Conservation (phyloP, 1,284 basidiomycete species). For the Lignosus rhinocerotis region DNA sequence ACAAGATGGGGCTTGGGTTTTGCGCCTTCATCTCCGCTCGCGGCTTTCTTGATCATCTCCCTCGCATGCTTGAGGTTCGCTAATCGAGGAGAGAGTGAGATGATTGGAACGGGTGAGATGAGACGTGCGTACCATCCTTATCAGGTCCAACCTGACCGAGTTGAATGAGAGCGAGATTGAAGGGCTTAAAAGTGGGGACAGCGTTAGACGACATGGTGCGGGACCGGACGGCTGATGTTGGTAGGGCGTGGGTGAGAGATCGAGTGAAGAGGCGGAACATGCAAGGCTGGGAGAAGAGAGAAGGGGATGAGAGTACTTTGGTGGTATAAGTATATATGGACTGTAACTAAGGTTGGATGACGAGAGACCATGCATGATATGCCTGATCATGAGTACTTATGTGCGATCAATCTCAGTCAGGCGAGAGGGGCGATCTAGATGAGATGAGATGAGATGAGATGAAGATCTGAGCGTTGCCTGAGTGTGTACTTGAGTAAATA, state of each 20-base stretch:
- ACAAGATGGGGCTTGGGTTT: constrained; percentile 74
- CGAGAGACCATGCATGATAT: background rate
- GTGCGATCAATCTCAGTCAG: background rate
- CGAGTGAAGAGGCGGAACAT: constrained; percentile 19
- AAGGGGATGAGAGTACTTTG: background rate
- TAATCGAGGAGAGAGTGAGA: constrained; percentile 32
- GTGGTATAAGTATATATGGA: constrained; percentile 1
- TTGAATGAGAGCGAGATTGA: constrained; percentile 86
- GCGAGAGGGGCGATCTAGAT: constrained; percentile 1
- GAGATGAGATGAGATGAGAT: constrained; percentile 2
- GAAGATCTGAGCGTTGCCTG: background rate
- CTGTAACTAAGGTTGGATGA: background rate
- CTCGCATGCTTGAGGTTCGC: constrained; percentile 77
- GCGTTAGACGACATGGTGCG: constrained; percentile 29
- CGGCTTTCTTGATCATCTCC: constrained; percentile 77
- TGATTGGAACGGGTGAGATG: background rate
- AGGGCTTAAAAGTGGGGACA: constrained; percentile 59
- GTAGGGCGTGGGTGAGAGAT: background rate
- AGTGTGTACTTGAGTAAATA: too few species aligned
- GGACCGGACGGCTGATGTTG: background rate
- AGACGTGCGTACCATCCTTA: constrained; percentile 48
- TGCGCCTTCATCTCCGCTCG: constrained; percentile 39
- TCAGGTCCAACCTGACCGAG: constrained; percentile 69
- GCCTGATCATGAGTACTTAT: too few species aligned
- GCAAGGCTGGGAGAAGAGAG: background rate